These are phyloP conservation scores for Rhizopogon vinicolor DNA, from an alignment of 768 basidiomycete species.

Conservation along the genomic window DNA sequence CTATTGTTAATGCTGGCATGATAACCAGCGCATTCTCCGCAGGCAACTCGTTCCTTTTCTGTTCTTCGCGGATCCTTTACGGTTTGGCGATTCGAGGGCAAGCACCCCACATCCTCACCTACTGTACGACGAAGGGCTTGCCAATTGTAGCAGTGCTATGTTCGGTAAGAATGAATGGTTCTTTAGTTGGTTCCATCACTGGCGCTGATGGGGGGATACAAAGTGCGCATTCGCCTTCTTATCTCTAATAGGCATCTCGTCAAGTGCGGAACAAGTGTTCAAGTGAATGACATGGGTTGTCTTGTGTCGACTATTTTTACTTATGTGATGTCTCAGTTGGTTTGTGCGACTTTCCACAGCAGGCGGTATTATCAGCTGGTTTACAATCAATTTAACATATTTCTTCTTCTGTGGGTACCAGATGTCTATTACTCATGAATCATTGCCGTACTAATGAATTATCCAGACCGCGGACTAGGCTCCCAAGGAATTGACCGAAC, in stretches of 20 bases:
- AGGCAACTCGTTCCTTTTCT: constrained; percentile 62
- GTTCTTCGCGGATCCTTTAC: constrained; percentile 35
- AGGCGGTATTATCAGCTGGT: constrained; percentile 63
- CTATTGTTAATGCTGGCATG: constrained; percentile 68
- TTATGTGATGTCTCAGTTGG: constrained; percentile 36
- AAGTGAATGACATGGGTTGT: constrained; percentile 2
- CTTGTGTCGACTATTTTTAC: too few species aligned
- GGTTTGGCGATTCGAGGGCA: constrained; percentile 42
- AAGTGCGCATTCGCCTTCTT: constrained; percentile 38
- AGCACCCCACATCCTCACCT: constrained; percentile 43
- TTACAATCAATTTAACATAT: constrained; percentile 63
- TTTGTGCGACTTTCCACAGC: constrained; percentile 62
- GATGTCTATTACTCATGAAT: not conserved
- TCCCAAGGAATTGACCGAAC: constrained; percentile 63
- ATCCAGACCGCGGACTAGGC: constrained; percentile 58
- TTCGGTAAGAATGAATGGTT: constrained; percentile 16
- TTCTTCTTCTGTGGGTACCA: constrained; percentile 52
- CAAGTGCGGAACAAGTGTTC: constrained; percentile 36
- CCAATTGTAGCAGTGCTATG: constrained; percentile 33
- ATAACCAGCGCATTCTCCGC: constrained; percentile 73
- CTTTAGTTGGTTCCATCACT: not conserved
- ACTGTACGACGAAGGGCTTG: constrained; percentile 43
- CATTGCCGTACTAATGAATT: not conserved
- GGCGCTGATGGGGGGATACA: constrained; percentile 5
- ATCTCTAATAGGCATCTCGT: constrained; percentile 61